Evolutionary conservation across 208 protist genomes (phyloP).

Genomic region (Acanthamoeba sp.): DNA sequence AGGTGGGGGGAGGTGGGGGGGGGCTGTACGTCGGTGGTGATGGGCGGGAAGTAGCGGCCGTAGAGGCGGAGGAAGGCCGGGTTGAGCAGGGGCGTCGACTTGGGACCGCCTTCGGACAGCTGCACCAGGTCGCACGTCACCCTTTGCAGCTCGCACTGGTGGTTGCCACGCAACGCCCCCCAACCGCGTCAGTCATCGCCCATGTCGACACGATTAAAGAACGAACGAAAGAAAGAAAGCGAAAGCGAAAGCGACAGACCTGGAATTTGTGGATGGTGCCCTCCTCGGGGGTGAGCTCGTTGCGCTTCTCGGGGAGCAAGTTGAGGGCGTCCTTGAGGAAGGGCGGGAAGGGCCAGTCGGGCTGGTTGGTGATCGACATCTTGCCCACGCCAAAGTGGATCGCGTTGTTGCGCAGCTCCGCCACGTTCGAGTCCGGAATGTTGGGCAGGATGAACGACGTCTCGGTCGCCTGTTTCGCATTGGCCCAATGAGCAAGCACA

Average conservation of each 20-base stretch:
- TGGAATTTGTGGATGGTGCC: constrained; percentile 32
- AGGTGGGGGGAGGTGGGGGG: neutral
- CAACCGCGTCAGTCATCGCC: no score
- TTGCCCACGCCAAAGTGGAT: neutral
- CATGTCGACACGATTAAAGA: no score
- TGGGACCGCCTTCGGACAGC: neutral
- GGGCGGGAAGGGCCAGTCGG: constrained; percentile 39
- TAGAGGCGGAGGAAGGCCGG: constrained; percentile 17
- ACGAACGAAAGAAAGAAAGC: neutral
- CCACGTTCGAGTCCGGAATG: neutral
- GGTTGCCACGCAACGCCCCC: no score
- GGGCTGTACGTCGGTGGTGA: neutral
- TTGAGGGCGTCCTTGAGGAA: constrained; percentile 25
- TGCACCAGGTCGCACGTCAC: neutral
- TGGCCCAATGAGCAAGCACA: no score
- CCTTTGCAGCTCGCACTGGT: neutral
- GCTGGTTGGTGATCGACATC: neutral
- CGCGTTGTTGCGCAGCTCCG: neutral
- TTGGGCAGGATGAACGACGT: neutral
- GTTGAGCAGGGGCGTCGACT: neutral
- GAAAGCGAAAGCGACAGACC: neutral
- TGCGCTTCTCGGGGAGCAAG: neutral
- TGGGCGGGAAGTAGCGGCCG: constrained; percentile 15
- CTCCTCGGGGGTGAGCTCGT: constrained; percentile 21
- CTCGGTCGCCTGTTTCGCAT: neutral